Evolutionary conservation across 164 flowering plant species (phyloP), one percentile per base, ranked within the genome.

Genomic region (Berberis thunbergii): DNA sequence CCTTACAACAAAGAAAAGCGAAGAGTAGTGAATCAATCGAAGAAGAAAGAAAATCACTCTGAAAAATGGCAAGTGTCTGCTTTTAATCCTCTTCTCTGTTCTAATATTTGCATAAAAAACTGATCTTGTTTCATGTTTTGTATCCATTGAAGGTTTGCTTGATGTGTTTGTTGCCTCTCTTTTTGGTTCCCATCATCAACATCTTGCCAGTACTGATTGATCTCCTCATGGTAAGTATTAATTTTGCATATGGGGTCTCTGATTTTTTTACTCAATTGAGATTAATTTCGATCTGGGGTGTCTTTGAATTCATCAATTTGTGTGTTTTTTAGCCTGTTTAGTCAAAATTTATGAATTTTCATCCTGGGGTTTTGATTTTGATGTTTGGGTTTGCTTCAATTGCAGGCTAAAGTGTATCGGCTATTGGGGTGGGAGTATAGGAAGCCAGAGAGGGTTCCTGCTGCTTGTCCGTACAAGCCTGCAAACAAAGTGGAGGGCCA

Each of bases 401-500:
- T 64, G 54, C 73, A 85, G 94, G 81, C 54, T 6, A 85, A 78
- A 65, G 54, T 87, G 4, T 87, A 83, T 68, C 49, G 70, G 39
- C 76, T 84, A 54, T 73, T 87, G 6, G 94, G 94, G 2, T 81
- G 90, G 94, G 94, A 87, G 59, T 87, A 82, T 65, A 77, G 78
- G 74, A 87, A 75, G 49, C 88, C 86, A 6, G 84, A 72, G 59
- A 77, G 81, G 70, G 74, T 69, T 63, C 84, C 90, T 58, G 79
- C 86, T 12, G 81, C 87, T 7, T 87, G 94, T 71, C 90, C 94
- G 0, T 77, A 63, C 65, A 83, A 78, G 60, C 88, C 90, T 43
- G 69, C 70, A 2, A 69, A 75, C 9, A 74, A 63, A 42, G 76
- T 67, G 13, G 75, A 68, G 8, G 59, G 46, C 26, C 67, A 60